Evolutionary conservation across 139 green algal species (phyloP), one percentile per base, ranked within the genome.

Genomic region (Bryopsis sp.): DNA sequence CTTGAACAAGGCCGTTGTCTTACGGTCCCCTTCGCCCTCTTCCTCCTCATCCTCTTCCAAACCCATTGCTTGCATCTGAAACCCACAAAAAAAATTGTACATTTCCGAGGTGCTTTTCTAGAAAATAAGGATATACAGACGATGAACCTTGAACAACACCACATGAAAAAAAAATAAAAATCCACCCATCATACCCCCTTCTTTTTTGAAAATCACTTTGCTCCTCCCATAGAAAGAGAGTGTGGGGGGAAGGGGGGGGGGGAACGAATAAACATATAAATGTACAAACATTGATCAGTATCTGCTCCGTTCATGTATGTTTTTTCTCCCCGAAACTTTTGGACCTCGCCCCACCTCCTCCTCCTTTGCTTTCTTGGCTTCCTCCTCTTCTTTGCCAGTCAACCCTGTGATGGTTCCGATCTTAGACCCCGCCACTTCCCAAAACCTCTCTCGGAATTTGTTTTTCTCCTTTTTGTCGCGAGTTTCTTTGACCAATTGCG

Each of bases 401-500:
- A 95, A 72, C 2, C 94, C 94, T 46, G 95, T 95, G 76, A 97
- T 86, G 47, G 88, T 62, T 5, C 87, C 94, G 79, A 99, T 97
- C 77, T 97, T 97, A 60, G 85, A 94, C 37, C 90, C 89, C 7
- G 92, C 88, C 67, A 98, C 76, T 73, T 98, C 93, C 94, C 94
- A 99, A 81, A 98, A 99, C 11, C 92, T 74, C 64, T 87, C 59
- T 47, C 94, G 80, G 68, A 77, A 89, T 84, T 97, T 96, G 78
- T 79, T 84, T 57, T 83, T 71, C 37, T 96, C 89, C 73, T 93
- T 92, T 82, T 97, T 97, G 68, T 96, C 87, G 3, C 94, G 83
- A 2, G 81, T 78, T 70, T 86, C 59, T 11, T 4, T 28, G 22
- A 93, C 80, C 24, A 95, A 73, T 58, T 78, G 76, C 66, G 61